Base-by-base conservation (phyloP, 805 yeast species). In the Wickerhamiella sergipiensis region DNA sequence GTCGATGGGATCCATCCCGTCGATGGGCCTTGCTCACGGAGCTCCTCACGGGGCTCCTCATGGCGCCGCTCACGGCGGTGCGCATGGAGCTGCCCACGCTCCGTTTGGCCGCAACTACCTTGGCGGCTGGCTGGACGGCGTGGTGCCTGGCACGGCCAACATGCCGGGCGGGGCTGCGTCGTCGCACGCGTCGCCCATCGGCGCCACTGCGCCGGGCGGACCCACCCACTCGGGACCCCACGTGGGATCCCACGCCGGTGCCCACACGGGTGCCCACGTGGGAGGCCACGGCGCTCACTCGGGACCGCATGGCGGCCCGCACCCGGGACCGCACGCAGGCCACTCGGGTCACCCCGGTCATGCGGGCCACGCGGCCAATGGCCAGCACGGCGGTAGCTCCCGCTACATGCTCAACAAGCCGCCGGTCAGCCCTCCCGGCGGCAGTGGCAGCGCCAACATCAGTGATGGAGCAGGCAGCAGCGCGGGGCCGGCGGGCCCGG, bases 121-220 rank as follows among this genome's bases (percentile, higher is more conserved):
- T 19, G 50, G 42, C 21, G 46, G 23, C 43, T 43, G 45, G 40
- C 23, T 40, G 36, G 46, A 26, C n/a, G 48, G 48, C 19, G 48
- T 19, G 33, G 21, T 46, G 3, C 43, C 48, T 17, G 29, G 43
- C 29, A 7, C 48, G 12, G 26, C 50, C 7, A 22, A 38, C 6
- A 13, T 45, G 15, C 26, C 21, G 15, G 46, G 38, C 17, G 47
- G 38, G 10, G 38, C 36, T 5, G 31, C 10, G 18, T 24, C 46
- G 17, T 6, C 17, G 39, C 39, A 12, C 17, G 39, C 39, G 6
- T 6, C 42, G 9, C 21, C 21, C 21, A 29, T 29, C 9, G 33
- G 33, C 15, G 33, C 22, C 43, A 10, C 19, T 6, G 43, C 22
- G 6, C 19, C 19, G 22, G 43, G 22, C 15, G 22, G 22, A 13